Percentiles rank a stretch among this genome's conserved stretches.
Conservation (phyloP, 1,284 basidiomycete genomes). For the Papiliotrema terrestris region DNA sequence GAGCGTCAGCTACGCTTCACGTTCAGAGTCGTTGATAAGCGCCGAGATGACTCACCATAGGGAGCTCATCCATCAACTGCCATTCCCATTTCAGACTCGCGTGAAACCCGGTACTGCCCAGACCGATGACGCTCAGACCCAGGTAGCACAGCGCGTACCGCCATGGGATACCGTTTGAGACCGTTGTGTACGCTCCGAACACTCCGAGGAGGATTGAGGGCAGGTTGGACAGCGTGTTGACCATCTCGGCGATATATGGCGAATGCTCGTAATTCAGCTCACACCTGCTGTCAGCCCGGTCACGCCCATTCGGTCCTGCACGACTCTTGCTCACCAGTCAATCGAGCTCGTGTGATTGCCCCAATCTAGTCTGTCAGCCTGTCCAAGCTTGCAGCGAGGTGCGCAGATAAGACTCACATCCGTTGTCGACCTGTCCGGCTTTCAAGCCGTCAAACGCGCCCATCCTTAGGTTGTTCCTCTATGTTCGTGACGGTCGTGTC, state of each 20-base stretch:
- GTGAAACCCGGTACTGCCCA: slow-evolving; percentile 48
- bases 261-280: slow-evolving; percentile 46
- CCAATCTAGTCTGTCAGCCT: slow-evolving; percentile 23
- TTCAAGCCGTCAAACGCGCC: slow-evolving; percentile 45
- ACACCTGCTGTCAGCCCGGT: slow-evolving; percentile 30
- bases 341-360: slow-evolving; percentile 36
- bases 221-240: slow-evolving; percentile 51
- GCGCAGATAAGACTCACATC: slow-evolving; percentile 40
- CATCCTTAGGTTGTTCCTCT: slow-evolving; percentile 13
- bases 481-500: background rate
- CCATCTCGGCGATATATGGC: slow-evolving; percentile 48
- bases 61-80: slow-evolving; percentile 50
- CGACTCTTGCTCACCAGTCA: slow-evolving; percentile 31
- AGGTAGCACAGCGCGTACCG: slow-evolving; percentile 39
- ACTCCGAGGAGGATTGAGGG: slow-evolving; percentile 49
- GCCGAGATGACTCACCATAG: slow-evolving; percentile 38
- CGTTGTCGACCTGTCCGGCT: slow-evolving; percentile 29
- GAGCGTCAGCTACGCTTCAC: background rate
- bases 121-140: slow-evolving; percentile 42
- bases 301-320: background rate
- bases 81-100: slow-evolving; percentile 45
- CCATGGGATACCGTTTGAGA: slow-evolving; percentile 23
- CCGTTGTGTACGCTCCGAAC: slow-evolving; percentile 39
- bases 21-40: background rate
- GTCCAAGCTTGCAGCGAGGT: no score